These are phyloP conservation scores for Taiozyma sp. DNA, from an alignment of 1,139 yeast genomes.

Conservation along the genomic window DNA sequence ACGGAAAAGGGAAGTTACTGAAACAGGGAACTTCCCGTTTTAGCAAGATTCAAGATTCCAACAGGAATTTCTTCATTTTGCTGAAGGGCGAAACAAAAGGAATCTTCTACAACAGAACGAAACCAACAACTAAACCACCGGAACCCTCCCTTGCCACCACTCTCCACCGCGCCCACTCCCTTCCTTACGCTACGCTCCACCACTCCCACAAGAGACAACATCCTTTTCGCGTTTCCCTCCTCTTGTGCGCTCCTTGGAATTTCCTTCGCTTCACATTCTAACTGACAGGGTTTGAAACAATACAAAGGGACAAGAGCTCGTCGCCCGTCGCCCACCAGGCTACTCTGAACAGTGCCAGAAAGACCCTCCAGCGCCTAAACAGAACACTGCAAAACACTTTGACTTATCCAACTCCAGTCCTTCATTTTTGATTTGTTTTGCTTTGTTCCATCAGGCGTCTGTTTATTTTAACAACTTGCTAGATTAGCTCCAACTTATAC, in stretches of 20 bases:
- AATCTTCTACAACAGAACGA: not conserved
- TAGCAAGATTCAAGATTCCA: not conserved
- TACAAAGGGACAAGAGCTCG: not conserved
- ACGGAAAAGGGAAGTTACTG: not conserved
- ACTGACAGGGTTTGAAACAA: not conserved
- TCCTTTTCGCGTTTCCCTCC: not conserved
- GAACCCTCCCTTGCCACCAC: not conserved
- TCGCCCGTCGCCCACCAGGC: not conserved
- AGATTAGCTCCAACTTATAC: not conserved
- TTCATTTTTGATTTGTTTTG: slow-evolving; percentile 1
- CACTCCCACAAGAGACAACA: not conserved
- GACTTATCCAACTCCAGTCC: slow-evolving; percentile 6
- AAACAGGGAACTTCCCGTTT: not conserved
- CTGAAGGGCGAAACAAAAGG: not conserved
- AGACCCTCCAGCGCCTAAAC: not conserved
- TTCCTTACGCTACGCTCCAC: not conserved
- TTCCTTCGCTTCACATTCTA: not conserved
- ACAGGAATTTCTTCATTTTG: not conserved
- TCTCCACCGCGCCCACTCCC: not conserved
- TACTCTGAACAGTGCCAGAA: not conserved
- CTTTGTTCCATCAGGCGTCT: not conserved
- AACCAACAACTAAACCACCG: not conserved
- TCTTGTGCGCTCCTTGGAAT: not conserved
- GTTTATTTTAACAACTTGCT: not conserved
- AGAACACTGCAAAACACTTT: not conserved